A percentile compares a stretch with the other conserved stretches of the same genome.
Conservation (phyloP, 371 early-diverging fungal species). For the Mortierella sp. region DNA sequence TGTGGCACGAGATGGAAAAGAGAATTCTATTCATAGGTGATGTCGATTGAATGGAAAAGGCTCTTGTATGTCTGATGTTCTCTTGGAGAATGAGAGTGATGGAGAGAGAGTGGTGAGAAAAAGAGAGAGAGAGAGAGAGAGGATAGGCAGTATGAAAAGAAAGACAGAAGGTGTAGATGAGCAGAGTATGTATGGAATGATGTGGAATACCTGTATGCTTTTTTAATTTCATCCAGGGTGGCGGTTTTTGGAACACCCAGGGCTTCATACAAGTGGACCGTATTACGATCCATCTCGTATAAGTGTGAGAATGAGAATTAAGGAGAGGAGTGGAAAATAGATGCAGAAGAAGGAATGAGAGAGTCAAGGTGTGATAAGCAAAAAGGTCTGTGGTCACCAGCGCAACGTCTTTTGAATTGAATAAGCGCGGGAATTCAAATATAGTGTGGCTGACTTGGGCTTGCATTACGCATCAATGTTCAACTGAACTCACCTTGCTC, state of each 20-base stretch:
- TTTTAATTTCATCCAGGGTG: conserved; percentile 77
- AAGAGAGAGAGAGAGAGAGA: background rate
- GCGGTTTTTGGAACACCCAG: conserved; percentile 75
- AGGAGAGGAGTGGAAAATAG: background rate
- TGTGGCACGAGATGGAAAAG: no score
- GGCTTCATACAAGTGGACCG: conserved; percentile 66
- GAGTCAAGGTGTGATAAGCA: background rate
- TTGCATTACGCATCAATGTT: no score
- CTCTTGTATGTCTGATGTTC: background rate
- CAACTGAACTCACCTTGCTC: no score
- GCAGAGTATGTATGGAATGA: background rate
- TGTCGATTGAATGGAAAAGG: background rate
- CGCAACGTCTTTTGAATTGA: no score
- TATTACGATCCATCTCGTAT: conserved; percentile 63
- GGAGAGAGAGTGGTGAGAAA: background rate
- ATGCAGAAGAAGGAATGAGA: background rate
- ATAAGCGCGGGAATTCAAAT: no score
- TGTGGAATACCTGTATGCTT: conserved; percentile 66
- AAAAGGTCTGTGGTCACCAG: no score
- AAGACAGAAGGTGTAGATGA: background rate
- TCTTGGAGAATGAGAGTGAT: background rate
- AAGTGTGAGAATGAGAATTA: conserved; percentile 3
- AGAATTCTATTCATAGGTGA: no score
- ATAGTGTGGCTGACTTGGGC: no score
- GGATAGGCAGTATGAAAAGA: background rate